Evolutionary conservation across 192 early-diverging fungal species (phyloP).

Genomic region (Backusella westeae): DNA sequence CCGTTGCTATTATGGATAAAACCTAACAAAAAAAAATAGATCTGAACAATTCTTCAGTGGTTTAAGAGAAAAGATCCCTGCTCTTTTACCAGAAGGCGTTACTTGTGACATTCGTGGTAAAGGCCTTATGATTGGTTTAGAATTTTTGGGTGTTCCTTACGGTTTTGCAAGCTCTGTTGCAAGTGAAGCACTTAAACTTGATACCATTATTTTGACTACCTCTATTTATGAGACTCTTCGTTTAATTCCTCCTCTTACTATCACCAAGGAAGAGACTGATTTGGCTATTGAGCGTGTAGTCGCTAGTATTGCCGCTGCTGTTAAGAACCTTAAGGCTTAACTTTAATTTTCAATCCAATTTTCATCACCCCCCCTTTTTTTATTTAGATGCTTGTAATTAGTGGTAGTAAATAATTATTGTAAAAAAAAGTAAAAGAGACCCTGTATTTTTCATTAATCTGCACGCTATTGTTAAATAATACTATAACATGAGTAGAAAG

Average conservation of each 20-base stretch:
- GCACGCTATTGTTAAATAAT: not conserved
- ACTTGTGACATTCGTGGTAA: slow-evolving; percentile 41
- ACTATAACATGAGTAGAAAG: no score
- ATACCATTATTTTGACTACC: slow-evolving; percentile 43
- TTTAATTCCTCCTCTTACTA: slow-evolving; percentile 42
- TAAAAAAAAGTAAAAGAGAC: not conserved
- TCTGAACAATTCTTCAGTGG: slow-evolving; percentile 39
- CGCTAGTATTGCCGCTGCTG: slow-evolving; percentile 25
- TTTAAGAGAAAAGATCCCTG: slow-evolving; percentile 26
- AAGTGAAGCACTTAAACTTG: slow-evolving; percentile 30
- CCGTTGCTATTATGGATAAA: not conserved
- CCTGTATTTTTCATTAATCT: not conserved
- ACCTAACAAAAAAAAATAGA: slow-evolving; percentile 11
- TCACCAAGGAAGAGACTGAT: slow-evolving; percentile 40
- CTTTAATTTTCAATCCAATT: not conserved
- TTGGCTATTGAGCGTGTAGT: slow-evolving; percentile 29
- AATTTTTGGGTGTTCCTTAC: slow-evolving; percentile 35
- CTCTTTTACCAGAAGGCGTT: slow-evolving; percentile 28
- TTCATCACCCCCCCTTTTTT: not conserved
- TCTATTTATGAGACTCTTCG: slow-evolving; percentile 44
- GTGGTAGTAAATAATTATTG: not conserved
- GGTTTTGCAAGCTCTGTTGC: slow-evolving; percentile 32
- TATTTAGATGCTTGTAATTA: not conserved
- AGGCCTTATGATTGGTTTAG: slow-evolving; percentile 46
- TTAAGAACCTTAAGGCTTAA: slow-evolving; percentile 10